Evolutionary conservation across 768 basidiomycete species (phyloP).

Genomic region (Calvatia gigantea): DNA sequence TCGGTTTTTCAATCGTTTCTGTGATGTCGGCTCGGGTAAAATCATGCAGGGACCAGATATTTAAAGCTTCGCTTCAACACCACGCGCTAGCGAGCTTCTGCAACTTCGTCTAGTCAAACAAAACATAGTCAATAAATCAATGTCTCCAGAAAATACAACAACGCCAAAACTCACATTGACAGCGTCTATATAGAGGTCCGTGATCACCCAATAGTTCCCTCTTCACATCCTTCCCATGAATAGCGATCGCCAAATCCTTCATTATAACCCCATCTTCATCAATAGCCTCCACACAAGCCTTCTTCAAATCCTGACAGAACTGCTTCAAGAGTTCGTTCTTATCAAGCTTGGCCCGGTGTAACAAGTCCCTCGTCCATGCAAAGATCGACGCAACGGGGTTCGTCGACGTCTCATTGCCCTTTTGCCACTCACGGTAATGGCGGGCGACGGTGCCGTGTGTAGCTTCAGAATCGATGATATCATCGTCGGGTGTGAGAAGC

Average conservation of each 20-base stretch:
- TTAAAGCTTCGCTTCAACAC: constrained; percentile 7
- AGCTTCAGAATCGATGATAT: constrained; percentile 91
- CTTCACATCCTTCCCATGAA: constrained; percentile 88
- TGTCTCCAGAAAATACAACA: not conserved
- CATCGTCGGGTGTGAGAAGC: constrained; percentile 91
- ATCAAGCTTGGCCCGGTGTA: constrained; percentile 92
- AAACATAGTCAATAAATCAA: not conserved
- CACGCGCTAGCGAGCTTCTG: constrained; percentile 36
- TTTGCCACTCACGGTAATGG: constrained; percentile 96
- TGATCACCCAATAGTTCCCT: constrained; percentile 97
- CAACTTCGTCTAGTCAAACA: constrained; percentile 34
- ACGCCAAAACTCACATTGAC: constrained; percentile 86
- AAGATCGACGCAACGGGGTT: constrained; percentile 99
- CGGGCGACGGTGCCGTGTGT: constrained; percentile 96
- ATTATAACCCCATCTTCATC: constrained; percentile 92
- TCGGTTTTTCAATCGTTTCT: no score
- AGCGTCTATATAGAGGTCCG: constrained; percentile 89
- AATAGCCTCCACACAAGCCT: constrained; percentile 86
- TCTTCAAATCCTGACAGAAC: constrained; percentile 83
- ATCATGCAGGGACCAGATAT: no score
- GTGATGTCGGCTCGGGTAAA: no score
- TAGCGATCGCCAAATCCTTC: constrained; percentile 93
- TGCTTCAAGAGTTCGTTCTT: constrained; percentile 65
- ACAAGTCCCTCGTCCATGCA: constrained; percentile 94
- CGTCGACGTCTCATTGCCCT: constrained; percentile 96